Conservation (phyloP, 768 basidiomycete species). For the Leccinum rimulosum region DNA sequence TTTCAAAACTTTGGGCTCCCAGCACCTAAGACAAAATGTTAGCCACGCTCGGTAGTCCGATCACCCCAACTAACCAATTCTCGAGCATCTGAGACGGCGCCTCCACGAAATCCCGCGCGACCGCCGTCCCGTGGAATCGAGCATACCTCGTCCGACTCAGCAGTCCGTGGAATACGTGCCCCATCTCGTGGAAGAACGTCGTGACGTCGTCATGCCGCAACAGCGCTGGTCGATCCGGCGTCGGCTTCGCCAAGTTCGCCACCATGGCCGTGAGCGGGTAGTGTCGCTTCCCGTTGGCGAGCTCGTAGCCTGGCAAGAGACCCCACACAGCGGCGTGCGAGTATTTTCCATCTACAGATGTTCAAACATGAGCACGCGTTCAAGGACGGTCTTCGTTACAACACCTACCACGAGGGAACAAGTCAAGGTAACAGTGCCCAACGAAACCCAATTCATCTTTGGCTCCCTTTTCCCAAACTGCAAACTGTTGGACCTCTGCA, state of each 20-base stretch:
- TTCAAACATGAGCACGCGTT: neutral
- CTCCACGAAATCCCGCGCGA: slow-evolving; percentile 79
- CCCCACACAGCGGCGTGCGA: slow-evolving; percentile 84
- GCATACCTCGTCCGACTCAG: slow-evolving; percentile 66
- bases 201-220: slow-evolving; percentile 84
- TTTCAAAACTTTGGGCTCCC: slow-evolving; percentile 73
- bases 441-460: slow-evolving; percentile 68
- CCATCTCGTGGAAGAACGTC: slow-evolving; percentile 90
- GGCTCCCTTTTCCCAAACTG: slow-evolving; percentile 79
- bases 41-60: neutral
- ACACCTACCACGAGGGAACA: slow-evolving; percentile 70
- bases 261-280: slow-evolving; percentile 83
- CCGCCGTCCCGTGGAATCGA: slow-evolving; percentile 78
- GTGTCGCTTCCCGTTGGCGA: slow-evolving; percentile 51
- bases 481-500: slow-evolving; percentile 74
- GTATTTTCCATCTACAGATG: slow-evolving; percentile 60
- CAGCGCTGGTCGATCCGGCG: slow-evolving; percentile 72
- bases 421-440: slow-evolving; percentile 83
- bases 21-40: slow-evolving; percentile 47
- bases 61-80: slow-evolving; percentile 55
- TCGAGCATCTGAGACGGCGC: slow-evolving; percentile 93
- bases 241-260: slow-evolving; percentile 83
- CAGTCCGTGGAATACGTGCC: slow-evolving; percentile 66
- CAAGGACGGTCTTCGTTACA: neutral
- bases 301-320: slow-evolving; percentile 61